Evolutionary conservation across 306 rosid genomes (phyloP), one percentile per base, ranked within the genome.

Genomic region (Amphicarpaea edgeworthii): DNA sequence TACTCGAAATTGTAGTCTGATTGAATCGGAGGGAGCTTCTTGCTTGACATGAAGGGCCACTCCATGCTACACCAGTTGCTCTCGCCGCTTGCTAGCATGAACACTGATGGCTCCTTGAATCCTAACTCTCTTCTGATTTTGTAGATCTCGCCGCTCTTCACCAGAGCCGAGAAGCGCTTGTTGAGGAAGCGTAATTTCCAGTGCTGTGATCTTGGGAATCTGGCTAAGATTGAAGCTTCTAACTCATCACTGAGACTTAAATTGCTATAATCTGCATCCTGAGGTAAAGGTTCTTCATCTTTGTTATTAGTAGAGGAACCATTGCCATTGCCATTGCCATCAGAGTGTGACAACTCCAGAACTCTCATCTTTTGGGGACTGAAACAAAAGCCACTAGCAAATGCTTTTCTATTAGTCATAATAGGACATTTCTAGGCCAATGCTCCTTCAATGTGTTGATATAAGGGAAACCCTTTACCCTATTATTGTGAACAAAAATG

Each of bases 201-300:
- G 78, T 87, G 87, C 69, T 85, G 89, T 20, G 90, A 86, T 84
- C 92, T 85, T 1, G 97, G 91, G 38, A 92, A 79, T 55, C 97
- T 75, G 3, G 93, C 96, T 72, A 91, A 73, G 78, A 94, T 87
- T 40, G 81, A 53, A 3, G 87, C 88, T 85, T 93, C 94, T 47
- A 90, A 57, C 79, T 94, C 97, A 4, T 90, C 93, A 30, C 83
- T 85, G 62, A 94, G 91, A 68, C 82, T 34, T n/a, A 86, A 87
- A 0, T 65, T 65, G 3, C 53, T 19, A 79, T 87, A 87, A 90
- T 94, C 97, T 90, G 91, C 95, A 90, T 94, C 98, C 97, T 90
- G 91, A 55, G 96, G 88, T 86, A 59, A 6, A 75, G 80, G 77
- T 59, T 81, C 70, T 38, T 64, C 80, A 5, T 84, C 70, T n/a